Conservation (phyloP, 495 filamentous ascomycete genomes). For the Pseudoneurospora amorphoporcata region DNA sequence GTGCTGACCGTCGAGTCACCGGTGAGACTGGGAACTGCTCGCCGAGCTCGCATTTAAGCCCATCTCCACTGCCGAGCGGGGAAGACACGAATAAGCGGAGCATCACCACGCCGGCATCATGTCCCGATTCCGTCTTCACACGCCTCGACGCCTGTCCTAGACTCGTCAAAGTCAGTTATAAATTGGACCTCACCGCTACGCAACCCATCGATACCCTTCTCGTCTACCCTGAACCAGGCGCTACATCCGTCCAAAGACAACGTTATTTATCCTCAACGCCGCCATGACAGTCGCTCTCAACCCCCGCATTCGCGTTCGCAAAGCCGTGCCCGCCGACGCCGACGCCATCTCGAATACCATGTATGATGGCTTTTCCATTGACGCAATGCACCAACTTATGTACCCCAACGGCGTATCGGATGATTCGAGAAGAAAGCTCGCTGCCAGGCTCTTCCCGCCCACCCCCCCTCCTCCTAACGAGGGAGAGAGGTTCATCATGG, state of each 20-base stretch:
- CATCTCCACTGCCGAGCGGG: neutral
- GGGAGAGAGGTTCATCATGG: slow-evolving; percentile 7
- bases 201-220: neutral
- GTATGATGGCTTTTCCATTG: slow-evolving; percentile 12
- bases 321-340: slow-evolving; percentile 14
- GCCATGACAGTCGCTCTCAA: slow-evolving; percentile 8
- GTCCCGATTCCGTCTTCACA: neutral
- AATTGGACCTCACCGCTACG: neutral
- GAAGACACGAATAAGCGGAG: neutral
- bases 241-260: neutral
- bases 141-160: neutral
- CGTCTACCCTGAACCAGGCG: neutral
- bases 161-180: neutral
- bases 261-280: neutral
- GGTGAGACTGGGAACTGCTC: neutral
- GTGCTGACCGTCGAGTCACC: neutral
- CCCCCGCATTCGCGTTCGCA: slow-evolving; percentile 16
- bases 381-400: slow-evolving; percentile 18
- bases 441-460: slow-evolving; percentile 1
- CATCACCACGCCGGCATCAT: neutral
- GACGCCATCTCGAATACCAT: slow-evolving; percentile 10
- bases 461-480: neutral
- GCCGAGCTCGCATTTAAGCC: neutral
- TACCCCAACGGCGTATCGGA: slow-evolving; percentile 11
- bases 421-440: slow-evolving; percentile 6